Evolutionary conservation across 2,329 filamentous ascomycete species (phyloP), one percentile per base, ranked within the genome.

Genomic region (Trichocomaceae sp.): DNA sequence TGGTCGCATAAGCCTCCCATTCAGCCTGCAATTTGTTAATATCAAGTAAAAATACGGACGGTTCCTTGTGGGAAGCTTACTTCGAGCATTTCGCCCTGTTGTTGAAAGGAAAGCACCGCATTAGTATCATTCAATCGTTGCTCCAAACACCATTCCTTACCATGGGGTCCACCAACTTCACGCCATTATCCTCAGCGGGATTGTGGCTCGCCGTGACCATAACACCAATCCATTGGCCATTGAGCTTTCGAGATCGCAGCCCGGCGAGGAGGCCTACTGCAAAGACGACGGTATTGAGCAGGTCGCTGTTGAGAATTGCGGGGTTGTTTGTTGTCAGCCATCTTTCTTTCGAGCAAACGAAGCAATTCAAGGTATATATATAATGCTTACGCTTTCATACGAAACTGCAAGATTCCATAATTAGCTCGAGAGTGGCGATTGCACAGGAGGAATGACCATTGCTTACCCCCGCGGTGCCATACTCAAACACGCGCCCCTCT

Each of bases 141-240:
- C 41, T 49, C 26, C 19, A 15, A 6, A 10, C 4, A 29, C 29
- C 15, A 20, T n/a, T 19, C 17, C 67, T 61, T 56, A 84, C 82
- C 85, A 95, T 87, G 12, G 93, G 93, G 72, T 99, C 93, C 60
- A 99, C 90, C 63, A 99, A 83, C 80, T 96, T 96, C 71, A 96
- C 87, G 50, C 90, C 90, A 72, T 96, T 96, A 74, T 96, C 90
- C 63, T 83, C 80, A 33, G 90, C 86, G 17, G 88, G 88, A 74
- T 96, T 96, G 79, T 96, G 90, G 66, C 88, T 95, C 59, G 90
- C 90, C 42, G 90, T 96, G 71, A 96, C 88, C 90, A 96, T 96
- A 62, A 99, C 86, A 67, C 93, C 93, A 67, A 99, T 95, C 64
- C 89, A 87, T 77, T 95, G 88, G 61, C 90, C 87, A 70, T 86